Conservation (phyloP, 345 rosid species). For the Geranium rotundifolium region DNA sequence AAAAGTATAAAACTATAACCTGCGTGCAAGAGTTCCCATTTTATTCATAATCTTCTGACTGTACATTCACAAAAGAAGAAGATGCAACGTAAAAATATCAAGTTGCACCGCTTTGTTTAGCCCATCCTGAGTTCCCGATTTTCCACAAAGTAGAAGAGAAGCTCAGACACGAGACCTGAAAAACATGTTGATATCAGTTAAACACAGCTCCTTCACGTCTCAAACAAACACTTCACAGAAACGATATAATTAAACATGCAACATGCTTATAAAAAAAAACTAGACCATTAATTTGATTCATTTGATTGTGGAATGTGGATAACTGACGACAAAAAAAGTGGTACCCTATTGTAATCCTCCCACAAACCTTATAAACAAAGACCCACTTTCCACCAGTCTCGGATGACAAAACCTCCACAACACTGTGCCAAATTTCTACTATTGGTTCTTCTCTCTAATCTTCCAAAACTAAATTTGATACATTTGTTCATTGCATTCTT, state of each 20-base stretch:
- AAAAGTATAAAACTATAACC: constrained; percentile 24
- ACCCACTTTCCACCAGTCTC: neutral
- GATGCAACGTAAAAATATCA: constrained; percentile 5
- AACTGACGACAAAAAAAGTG: neutral
- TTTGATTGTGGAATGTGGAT: neutral
- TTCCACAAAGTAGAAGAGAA: constrained; percentile 11
- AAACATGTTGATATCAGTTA: neutral
- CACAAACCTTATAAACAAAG: neutral
- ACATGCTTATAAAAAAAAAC: neutral
- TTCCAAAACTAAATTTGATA: neutral
- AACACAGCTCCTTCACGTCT: neutral
- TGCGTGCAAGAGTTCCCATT: constrained; percentile 59
- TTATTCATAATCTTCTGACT: constrained; percentile 20
- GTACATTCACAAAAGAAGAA: constrained; percentile 13
- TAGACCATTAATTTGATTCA: neutral
- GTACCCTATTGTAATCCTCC: neutral
- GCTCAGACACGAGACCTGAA: constrained; percentile 11
- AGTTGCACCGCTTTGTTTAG: constrained; percentile 13
- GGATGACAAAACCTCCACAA: neutral
- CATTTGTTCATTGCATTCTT: neutral
- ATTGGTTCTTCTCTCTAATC: neutral
- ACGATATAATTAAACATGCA: neutral
- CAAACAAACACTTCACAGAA: neutral
- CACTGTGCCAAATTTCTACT: neutral
- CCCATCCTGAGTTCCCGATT: constrained; percentile 3